Conservation (phyloP, 208 protist genomes). For the Leishmania aethiopica region DNA sequence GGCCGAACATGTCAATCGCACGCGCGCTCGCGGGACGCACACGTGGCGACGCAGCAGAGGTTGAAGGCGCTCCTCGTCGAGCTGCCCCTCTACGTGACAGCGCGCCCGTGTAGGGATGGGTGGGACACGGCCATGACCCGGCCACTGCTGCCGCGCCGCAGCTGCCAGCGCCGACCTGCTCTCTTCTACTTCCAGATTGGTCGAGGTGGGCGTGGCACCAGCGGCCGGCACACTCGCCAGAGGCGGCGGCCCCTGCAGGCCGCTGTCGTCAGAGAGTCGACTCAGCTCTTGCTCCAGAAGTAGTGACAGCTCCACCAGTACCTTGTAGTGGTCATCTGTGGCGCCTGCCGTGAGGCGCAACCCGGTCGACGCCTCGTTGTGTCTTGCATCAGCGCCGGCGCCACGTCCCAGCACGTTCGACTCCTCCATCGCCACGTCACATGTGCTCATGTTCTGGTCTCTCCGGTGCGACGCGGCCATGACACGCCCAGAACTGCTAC, state of each 20-base stretch:
- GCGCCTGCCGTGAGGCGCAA: constrained; percentile 12
- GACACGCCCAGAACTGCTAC: neutral
- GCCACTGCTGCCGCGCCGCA: neutral
- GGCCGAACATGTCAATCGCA: constrained; percentile 11
- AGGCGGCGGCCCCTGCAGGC: neutral
- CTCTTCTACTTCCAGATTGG: neutral
- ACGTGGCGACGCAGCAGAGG: neutral
- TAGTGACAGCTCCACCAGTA: constrained; percentile 26
- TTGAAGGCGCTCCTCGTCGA: neutral
- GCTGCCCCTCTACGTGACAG: neutral
- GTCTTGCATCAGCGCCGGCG: neutral
- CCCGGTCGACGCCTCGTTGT: neutral
- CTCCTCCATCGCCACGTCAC: constrained; percentile 3
- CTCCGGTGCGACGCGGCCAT: neutral
- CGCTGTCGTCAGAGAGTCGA: constrained; percentile 7
- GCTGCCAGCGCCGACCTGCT: constrained; percentile 1
- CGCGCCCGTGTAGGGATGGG: neutral
- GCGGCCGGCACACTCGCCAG: neutral
- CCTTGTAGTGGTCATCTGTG: constrained; percentile 23
- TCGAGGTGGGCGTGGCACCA: neutral
- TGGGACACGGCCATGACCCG: neutral
- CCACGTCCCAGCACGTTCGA: neutral
- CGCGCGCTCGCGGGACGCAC: constrained; percentile 3
- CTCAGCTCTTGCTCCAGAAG: constrained; percentile 29
- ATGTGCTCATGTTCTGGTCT: neutral